Evolutionary conservation across 768 basidiomycete species (phyloP).

Genomic region (Mycena epipterygia): DNA sequence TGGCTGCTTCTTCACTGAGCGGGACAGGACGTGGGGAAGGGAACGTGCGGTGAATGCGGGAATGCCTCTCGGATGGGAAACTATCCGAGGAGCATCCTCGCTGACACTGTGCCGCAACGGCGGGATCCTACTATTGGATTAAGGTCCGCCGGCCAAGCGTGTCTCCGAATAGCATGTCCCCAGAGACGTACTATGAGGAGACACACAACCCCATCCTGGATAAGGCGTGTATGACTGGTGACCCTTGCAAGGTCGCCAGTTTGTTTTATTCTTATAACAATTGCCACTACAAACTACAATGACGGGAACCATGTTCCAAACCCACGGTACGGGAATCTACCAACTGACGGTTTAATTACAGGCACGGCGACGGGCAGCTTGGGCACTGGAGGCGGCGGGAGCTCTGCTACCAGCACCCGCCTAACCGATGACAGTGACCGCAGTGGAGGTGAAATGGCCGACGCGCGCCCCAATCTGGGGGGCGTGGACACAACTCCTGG

Average conservation of each 20-base stretch:
- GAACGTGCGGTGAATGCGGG: not conserved
- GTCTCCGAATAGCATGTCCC: not conserved
- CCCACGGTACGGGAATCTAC: not conserved
- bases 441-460: not conserved
- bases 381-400: not conserved
- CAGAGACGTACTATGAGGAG: too few relatives aligned
- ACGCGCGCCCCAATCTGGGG: not conserved
- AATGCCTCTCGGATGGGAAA: not conserved
- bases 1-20: not conserved
- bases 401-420: not conserved
- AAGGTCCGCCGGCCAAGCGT: slow-evolving; percentile 21
- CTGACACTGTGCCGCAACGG: slow-evolving; percentile 22
- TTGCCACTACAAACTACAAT: too few relatives aligned
- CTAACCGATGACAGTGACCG: not conserved
- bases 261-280: too few relatives aligned
- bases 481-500: not conserved
- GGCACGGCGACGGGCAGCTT: not conserved
- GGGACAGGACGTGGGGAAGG: not conserved
- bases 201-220: too few relatives aligned
- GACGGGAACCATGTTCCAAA: not conserved
- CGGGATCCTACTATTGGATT: slow-evolving; percentile 9
- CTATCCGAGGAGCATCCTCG: too few relatives aligned
- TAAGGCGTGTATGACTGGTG: too few relatives aligned
- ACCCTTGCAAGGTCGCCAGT: too few relatives aligned
- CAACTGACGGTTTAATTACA: not conserved